Conservation (phyloP, 2,329 filamentous ascomycete genomes). For the Pseudonectria buxi region DNA sequence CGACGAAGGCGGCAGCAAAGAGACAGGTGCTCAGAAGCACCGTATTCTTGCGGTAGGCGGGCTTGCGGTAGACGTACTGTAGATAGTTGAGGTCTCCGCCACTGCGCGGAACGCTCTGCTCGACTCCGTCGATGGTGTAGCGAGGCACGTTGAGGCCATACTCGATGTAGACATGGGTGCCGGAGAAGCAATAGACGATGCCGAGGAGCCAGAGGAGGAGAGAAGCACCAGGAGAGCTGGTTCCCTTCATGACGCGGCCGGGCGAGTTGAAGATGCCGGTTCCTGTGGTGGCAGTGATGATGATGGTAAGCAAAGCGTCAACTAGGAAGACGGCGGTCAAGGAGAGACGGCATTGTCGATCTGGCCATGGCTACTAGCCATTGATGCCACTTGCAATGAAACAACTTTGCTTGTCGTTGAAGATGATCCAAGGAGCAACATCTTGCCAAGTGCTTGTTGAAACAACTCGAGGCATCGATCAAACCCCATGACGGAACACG, state of each 20-base stretch:
- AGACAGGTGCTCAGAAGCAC: slow-evolving; percentile 36
- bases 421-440: no score
- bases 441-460: no score
- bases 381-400: no score
- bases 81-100: slow-evolving; percentile 44
- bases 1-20: slow-evolving; percentile 38
- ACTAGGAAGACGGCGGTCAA: no score
- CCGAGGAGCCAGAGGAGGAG: slow-evolving; percentile 36
- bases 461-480: no score
- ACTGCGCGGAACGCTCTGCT: slow-evolving; percentile 36
- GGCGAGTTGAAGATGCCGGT: slow-evolving; percentile 33
- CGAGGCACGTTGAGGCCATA: slow-evolving; percentile 41
- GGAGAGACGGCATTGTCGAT: no score
- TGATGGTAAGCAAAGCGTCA: slow-evolving; percentile 9
- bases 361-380: no score
- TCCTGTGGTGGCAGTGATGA: slow-evolving; percentile 17
- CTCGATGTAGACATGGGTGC: slow-evolving; percentile 35
- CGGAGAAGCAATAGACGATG: slow-evolving; percentile 30
- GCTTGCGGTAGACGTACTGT: slow-evolving; percentile 37
- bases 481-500: no score
- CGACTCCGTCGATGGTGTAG: slow-evolving; percentile 30
- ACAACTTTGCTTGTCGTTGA: no score
- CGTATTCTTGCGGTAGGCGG: slow-evolving; percentile 27
- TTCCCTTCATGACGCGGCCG: slow-evolving; percentile 26
- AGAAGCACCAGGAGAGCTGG: slow-evolving; percentile 26